A percentile compares a stretch with the other conserved stretches of the same genome.
phyloP scores from a whole-genome alignment of 805 yeast genomes.

The Schizosaccharomyces japonicus region DNA sequence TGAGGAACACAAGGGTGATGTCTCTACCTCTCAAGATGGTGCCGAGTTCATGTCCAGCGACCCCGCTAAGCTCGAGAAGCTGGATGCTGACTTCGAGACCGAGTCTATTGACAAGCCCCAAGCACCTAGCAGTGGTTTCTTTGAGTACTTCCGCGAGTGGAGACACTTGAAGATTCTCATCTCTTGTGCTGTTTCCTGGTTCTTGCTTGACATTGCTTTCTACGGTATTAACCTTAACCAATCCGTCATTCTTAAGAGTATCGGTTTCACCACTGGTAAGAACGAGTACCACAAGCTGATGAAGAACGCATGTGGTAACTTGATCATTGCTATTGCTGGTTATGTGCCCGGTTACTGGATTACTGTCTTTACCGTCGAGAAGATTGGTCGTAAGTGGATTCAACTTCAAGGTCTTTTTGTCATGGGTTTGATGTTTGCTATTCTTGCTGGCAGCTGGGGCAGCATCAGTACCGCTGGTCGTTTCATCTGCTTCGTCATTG shows the following conservation, averaged over 20 bases:
- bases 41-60: neutral
- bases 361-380: constrained; percentile 56
- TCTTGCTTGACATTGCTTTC: constrained; percentile 69
- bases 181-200: constrained; percentile 87
- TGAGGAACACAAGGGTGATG: neutral
- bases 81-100: too few species aligned
- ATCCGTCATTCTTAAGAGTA: constrained; percentile 53
- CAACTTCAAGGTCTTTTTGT: constrained; percentile 54
- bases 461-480: constrained; percentile 40
- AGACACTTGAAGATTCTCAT: constrained; percentile 58
- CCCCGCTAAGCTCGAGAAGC: too few species aligned
- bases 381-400: constrained; percentile 60
- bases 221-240: constrained; percentile 74
- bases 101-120: neutral
- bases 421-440: constrained; percentile 48
- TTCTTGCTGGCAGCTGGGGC: constrained; percentile 65
- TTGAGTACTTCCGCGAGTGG: constrained; percentile 59
- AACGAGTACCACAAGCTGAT: constrained; percentile 49
- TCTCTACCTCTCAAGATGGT: neutral
- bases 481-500: constrained; percentile 52
- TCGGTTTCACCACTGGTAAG: constrained; percentile 49
- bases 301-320: constrained; percentile 73
- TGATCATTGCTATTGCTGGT: constrained; percentile 85
- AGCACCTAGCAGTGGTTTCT: constrained; percentile 21
- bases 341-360: constrained; percentile 85